Conservation (phyloP, 192 early-diverging fungal genomes). For the Mycoemilia scoparia region DNA sequence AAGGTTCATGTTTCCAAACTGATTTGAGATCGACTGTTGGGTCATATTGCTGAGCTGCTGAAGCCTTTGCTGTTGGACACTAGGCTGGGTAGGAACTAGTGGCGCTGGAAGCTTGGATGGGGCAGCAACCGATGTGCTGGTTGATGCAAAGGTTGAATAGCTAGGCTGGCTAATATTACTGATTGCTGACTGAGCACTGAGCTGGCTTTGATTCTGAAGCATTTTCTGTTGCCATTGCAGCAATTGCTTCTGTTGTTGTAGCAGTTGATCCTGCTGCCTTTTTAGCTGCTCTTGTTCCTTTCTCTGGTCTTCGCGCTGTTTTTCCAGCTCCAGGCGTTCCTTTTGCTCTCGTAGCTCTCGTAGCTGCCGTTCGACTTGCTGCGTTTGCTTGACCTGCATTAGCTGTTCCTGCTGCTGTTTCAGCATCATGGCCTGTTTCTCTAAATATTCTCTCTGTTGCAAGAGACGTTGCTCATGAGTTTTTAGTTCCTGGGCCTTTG, state of each 20-base stretch:
- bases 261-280: constrained; percentile 24
- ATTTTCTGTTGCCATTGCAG: not conserved
- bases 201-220: not conserved
- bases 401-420: constrained; percentile 27
- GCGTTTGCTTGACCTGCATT: constrained; percentile 25
- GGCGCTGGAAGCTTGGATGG: constrained; percentile 2
- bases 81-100: constrained; percentile 4
- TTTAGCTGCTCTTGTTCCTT: constrained; percentile 15
- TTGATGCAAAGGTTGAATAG: constrained; percentile 8
- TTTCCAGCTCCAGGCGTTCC: constrained; percentile 20
- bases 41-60: constrained; percentile 2
- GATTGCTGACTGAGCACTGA: constrained; percentile 5
- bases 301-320: constrained; percentile 18
- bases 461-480: constrained; percentile 16
- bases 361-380: constrained; percentile 27
- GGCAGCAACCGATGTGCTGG: constrained; percentile 12
- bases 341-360: constrained; percentile 24
- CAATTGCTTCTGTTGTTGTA: constrained; percentile 2
- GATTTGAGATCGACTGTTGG: not conserved
- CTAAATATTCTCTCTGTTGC: constrained; percentile 26
- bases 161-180: not conserved
- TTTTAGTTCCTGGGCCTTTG: constrained; percentile 21
- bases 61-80: constrained; percentile 9
- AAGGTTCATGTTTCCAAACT: too few relatives aligned
- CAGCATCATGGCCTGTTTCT: constrained; percentile 21